phyloP scores from a whole-genome alignment of 257 asterid species.

The Fraxinus cuspidata region DNA sequence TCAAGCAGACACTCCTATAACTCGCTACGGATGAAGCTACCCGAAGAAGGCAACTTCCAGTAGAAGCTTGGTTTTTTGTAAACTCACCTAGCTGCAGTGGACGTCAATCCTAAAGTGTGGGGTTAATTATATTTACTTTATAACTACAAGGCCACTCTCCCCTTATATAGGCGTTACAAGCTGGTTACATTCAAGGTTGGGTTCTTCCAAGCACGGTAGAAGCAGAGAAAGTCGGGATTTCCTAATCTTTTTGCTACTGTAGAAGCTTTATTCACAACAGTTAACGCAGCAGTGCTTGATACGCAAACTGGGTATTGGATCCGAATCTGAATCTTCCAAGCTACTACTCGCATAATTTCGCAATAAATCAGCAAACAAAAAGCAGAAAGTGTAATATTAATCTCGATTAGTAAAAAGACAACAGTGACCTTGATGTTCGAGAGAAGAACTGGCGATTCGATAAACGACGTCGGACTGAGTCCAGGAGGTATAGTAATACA shows the following conservation, averaged over 20 bases:
- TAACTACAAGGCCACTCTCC: background rate
- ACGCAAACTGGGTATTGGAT: slow-evolving; percentile 37
- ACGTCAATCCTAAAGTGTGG: background rate
- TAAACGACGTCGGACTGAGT: slow-evolving; percentile 90
- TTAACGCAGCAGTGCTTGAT: slow-evolving; percentile 15
- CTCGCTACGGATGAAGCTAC: background rate
- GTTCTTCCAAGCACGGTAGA: background rate
- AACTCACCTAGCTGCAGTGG: background rate
- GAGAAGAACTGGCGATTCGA: slow-evolving; percentile 94
- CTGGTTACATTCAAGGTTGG: background rate
- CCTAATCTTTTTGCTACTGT: slow-evolving; percentile 2
- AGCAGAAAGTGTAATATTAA: slow-evolving; percentile 2
- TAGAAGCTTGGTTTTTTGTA: background rate
- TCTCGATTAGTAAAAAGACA: background rate
- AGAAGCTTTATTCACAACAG: slow-evolving; percentile 11
- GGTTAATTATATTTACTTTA: background rate
- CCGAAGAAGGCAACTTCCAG: background rate
- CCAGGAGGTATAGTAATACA: slow-evolving; percentile 89
- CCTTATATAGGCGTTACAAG: background rate
- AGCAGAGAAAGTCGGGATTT: background rate
- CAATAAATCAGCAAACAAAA: background rate
- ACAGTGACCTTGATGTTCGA: slow-evolving; percentile 84
- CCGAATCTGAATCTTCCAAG: slow-evolving; percentile 43
- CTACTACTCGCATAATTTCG: background rate
- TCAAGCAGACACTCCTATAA: background rate